These are phyloP conservation scores for Podospora pseudoanserina DNA, from an alignment of 495 filamentous ascomycete genomes.

Conservation along the genomic window DNA sequence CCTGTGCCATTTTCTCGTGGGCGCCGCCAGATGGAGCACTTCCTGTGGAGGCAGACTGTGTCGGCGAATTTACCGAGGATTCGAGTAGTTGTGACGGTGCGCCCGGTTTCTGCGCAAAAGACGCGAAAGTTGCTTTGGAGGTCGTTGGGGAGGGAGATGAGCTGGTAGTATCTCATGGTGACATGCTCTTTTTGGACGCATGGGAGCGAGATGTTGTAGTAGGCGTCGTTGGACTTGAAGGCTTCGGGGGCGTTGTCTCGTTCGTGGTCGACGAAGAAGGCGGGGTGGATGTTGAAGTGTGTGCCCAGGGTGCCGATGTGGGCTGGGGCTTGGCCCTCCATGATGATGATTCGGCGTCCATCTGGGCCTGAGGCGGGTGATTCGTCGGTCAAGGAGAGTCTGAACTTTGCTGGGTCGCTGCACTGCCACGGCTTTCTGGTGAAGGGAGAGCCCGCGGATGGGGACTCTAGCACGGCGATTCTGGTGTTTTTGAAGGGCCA, in stretches of 20 bases:
- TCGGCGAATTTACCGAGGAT: constrained; percentile 1
- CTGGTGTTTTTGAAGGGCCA: background rate
- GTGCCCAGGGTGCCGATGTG: background rate
- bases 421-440: background rate
- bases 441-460: background rate
- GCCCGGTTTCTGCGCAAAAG: background rate
- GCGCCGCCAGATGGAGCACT: background rate
- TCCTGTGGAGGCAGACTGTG: background rate
- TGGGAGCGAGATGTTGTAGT: background rate
- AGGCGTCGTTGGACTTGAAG: background rate
- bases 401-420: background rate
- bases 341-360: constrained; percentile 1
- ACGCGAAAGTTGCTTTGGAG: background rate
- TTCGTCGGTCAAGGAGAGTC: background rate
- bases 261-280: constrained; percentile 4
- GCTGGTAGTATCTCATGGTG: constrained; percentile 6
- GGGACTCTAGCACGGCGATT: background rate
- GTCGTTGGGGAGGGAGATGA: background rate
- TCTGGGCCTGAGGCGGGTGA: background rate
- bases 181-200: constrained; percentile 1
- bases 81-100: background rate
- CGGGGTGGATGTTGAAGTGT: background rate
- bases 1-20: background rate
- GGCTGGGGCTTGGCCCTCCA: constrained; percentile 3
- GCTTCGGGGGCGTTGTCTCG: constrained; percentile 1